Percentiles rank a stretch among this genome's conserved stretches.
These are phyloP conservation scores for Poteriospumella lacustris DNA, from an alignment of 108 stramenopile genomes.

Conservation along the genomic window DNA sequence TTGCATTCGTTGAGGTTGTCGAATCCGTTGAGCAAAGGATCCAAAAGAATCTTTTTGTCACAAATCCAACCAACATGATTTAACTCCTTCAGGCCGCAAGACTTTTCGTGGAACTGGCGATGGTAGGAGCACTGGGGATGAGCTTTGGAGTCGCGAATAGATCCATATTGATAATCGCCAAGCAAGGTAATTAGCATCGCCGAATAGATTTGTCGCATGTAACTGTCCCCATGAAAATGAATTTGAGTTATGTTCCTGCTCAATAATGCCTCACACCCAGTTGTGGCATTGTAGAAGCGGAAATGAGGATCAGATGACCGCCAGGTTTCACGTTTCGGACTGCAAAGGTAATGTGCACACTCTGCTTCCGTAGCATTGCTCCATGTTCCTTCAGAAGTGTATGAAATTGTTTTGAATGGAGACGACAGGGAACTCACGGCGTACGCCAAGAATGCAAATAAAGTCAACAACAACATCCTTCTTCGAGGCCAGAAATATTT, in stretches of 20 bases:
- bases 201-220: background rate
- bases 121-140: background rate
- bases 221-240: constrained; percentile 8
- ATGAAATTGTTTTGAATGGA: background rate
- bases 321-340: background rate
- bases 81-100: background rate
- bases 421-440: no score
- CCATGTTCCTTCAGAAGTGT: background rate
- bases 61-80: constrained; percentile 3
- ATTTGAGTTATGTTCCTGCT: background rate
- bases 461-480: no score
- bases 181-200: constrained; percentile 8
- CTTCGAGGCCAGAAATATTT: no score
- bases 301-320: background rate
- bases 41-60: background rate
- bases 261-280: constrained; percentile 12
- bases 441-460: no score
- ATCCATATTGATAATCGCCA: constrained; percentile 18
- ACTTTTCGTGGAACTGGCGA: background rate
- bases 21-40: background rate
- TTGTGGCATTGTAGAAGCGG: background rate
- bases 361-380: background rate
- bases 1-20: background rate
- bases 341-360: background rate
- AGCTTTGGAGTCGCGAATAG: background rate